These are phyloP conservation scores for Sarocladium oryzae DNA, from an alignment of 2,329 filamentous ascomycete species.

Conservation along the genomic window DNA sequence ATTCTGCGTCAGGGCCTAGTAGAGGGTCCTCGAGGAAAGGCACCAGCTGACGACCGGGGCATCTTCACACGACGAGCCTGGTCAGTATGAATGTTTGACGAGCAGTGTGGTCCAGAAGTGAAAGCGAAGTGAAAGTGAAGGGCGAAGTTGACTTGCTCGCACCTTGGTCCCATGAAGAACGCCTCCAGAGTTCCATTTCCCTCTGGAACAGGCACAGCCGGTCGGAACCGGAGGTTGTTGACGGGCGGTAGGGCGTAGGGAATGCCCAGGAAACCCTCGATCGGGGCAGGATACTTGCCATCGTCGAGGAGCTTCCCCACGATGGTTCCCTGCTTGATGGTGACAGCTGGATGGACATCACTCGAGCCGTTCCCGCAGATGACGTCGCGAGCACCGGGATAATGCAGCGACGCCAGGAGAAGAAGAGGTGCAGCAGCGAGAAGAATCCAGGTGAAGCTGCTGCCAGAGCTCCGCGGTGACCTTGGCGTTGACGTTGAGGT, in stretches of 20 bases:
- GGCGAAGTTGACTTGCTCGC: not conserved
- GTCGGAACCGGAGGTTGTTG: slow-evolving; percentile 34
- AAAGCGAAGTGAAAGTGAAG: not conserved
- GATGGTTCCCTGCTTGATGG: slow-evolving; percentile 23
- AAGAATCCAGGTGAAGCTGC: slow-evolving; percentile 2
- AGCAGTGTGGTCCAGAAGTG: not conserved
- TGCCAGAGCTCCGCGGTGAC: not conserved
- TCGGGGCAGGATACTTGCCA: slow-evolving; percentile 21
- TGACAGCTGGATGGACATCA: slow-evolving; percentile 15
- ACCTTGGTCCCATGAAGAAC: slow-evolving; percentile 18
- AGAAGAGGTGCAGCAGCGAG: slow-evolving; percentile 15
- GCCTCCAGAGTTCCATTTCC: slow-evolving; percentile 21
- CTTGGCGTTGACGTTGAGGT: not conserved
- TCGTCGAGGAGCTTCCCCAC: slow-evolving; percentile 25
- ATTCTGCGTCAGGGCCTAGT: slow-evolving; percentile 23
- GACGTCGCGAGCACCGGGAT: slow-evolving; percentile 11
- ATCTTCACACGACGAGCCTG: slow-evolving; percentile 17
- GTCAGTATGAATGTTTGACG: too few species aligned
- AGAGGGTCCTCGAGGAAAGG: slow-evolving; percentile 24
- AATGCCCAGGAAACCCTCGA: slow-evolving; percentile 39
- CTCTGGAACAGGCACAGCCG: slow-evolving; percentile 22
- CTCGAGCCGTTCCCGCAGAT: not conserved
- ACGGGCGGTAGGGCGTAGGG: slow-evolving; percentile 40
- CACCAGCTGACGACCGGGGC: slow-evolving; percentile 23
- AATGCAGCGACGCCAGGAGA: slow-evolving; percentile 14